phyloP scores from a whole-genome alignment of 1,284 basidiomycete species.

The Sanghuangporus sanghuang region DNA sequence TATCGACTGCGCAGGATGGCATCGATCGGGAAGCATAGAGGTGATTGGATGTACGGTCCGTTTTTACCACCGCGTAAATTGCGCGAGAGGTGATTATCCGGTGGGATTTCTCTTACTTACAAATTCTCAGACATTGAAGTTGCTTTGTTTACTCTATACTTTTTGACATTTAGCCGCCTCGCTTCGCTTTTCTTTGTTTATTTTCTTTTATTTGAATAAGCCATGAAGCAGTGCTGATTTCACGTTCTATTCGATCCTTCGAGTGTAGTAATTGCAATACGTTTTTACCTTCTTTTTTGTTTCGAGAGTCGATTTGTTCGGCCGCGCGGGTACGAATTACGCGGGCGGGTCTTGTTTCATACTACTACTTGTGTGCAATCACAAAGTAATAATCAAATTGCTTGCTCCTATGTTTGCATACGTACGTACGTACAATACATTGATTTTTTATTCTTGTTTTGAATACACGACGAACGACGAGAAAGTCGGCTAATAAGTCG shows the following conservation, averaged over 20 bases:
- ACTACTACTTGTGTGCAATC: neutral
- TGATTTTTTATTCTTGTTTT: no score
- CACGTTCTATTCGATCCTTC: neutral
- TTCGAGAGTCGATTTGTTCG: neutral
- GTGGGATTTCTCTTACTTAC: neutral
- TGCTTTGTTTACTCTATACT: neutral
- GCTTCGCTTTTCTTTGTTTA: neutral
- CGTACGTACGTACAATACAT: no score
- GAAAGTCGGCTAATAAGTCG: no score
- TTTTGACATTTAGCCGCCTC: neutral
- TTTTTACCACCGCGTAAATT: neutral
- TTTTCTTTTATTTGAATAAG: neutral
- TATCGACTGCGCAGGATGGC: neutral
- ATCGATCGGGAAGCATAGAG: slow-evolving; percentile 7
- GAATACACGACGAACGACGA: no score
- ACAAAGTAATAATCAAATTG: neutral
- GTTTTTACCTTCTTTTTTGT: neutral
- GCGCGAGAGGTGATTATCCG: neutral
- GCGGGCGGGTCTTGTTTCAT: neutral
- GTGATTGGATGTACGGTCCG: neutral
- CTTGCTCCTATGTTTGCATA: no score
- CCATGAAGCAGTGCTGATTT: neutral
- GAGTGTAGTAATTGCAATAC: neutral
- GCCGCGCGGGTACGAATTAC: neutral
- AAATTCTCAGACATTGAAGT: no score